Evolutionary conservation across 495 filamentous ascomycete genomes (phyloP).

Genomic region (Ramalina peruviana): DNA sequence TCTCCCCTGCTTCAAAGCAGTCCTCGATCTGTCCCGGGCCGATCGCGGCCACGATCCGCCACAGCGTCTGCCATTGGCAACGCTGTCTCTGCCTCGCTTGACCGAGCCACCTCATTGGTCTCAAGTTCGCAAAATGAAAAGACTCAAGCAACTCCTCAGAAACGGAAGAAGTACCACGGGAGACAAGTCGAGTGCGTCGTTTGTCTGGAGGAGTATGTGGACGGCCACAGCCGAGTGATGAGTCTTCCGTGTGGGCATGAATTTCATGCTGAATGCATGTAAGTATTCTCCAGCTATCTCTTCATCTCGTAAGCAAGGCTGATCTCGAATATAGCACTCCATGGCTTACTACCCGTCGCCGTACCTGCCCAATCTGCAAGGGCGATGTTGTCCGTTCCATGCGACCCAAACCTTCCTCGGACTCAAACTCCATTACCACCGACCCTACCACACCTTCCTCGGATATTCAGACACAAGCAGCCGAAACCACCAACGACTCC

Average conservation of each 20-base stretch:
- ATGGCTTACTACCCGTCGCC: constrained; percentile 89
- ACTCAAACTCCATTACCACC: constrained; percentile 25
- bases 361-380: constrained; percentile 97
- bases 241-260: constrained; percentile 97
- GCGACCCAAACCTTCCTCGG: constrained; percentile 23
- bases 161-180: constrained; percentile 71
- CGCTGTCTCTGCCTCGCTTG: constrained; percentile 26
- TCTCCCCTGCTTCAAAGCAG: constrained; percentile 53
- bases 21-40: constrained; percentile 26
- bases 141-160: constrained; percentile 37
- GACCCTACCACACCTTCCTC: constrained; percentile 28
- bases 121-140: constrained; percentile 33
- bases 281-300: constrained; percentile 32
- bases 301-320: constrained; percentile 4
- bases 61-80: constrained; percentile 48
- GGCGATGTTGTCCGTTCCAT: constrained; percentile 74
- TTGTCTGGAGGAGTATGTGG: constrained; percentile 91
- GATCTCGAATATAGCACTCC: constrained; percentile 54
- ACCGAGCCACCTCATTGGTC: constrained; percentile 20
- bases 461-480: constrained; percentile 29
- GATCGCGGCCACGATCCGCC: constrained; percentile 48
- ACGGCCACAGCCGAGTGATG: constrained; percentile 91
- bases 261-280: constrained; percentile 98
- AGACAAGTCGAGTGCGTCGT: constrained; percentile 93
- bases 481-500: constrained; percentile 27